Evolutionary conservation across 2,329 filamentous ascomycete species (phyloP).

Genomic region (Xylariaceae sp.): DNA sequence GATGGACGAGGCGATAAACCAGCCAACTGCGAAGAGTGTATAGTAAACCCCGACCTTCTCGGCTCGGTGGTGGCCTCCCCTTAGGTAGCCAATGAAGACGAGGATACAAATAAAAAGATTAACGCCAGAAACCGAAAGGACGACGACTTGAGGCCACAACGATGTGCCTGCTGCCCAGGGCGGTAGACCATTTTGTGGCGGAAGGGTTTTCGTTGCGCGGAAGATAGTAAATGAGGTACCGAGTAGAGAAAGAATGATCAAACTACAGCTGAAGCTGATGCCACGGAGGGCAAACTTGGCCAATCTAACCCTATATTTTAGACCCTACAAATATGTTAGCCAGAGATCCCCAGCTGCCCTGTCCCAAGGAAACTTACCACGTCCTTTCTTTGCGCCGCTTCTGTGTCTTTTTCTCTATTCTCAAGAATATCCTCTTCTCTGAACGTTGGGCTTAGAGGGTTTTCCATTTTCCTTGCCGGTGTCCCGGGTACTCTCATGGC

Average conservation of each 20-base stretch:
- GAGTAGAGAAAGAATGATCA: constrained; percentile 92
- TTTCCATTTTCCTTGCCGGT: constrained; percentile 72
- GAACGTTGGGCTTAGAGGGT: constrained; percentile 90
- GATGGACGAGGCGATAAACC: constrained; percentile 90
- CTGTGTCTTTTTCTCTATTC: constrained; percentile 79
- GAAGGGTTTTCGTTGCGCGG: constrained; percentile 79
- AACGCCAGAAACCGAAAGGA: constrained; percentile 78
- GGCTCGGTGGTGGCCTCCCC: constrained; percentile 84
- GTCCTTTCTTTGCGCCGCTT: constrained; percentile 86
- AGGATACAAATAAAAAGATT: constrained; percentile 80
- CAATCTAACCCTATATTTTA: constrained; percentile 88
- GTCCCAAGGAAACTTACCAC: constrained; percentile 65
- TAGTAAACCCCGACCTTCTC: constrained; percentile 97
- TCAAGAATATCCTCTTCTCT: constrained; percentile 85
- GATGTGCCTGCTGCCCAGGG: constrained; percentile 82
- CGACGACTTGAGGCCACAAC: constrained; percentile 86
- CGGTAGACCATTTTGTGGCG: constrained; percentile 78
- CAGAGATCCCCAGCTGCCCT: constrained; percentile 34
- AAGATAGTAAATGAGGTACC: constrained; percentile 90
- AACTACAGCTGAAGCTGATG: constrained; percentile 94
- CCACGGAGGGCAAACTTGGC: constrained; percentile 95
- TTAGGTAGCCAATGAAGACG: constrained; percentile 86
- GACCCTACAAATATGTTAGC: constrained; percentile 67
- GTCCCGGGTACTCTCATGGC: constrained; percentile 88
- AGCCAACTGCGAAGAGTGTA: constrained; percentile 88